Evolutionary conservation across 345 rosid genomes (phyloP), one percentile per base, ranked within the genome.

Genomic region (Syzygium grande): DNA sequence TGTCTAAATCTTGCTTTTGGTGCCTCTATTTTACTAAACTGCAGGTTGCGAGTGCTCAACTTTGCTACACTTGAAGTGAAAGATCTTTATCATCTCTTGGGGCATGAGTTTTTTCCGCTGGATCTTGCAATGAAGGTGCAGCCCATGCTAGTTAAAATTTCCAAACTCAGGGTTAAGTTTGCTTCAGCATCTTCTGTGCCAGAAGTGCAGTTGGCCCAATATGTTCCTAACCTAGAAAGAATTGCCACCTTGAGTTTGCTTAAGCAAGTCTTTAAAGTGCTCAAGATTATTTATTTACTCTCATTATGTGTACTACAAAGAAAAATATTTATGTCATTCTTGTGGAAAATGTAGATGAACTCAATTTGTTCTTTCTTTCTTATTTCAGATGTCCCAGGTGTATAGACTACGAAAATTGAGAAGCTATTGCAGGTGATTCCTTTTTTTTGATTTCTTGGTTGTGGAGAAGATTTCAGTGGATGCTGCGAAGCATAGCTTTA

Each of bases 31-130:
- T 86, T 58, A n/a, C 17, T 9, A 22, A 49, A 30, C 27, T 77
- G 43, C 54, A 98, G 99, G 98, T 95, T 27, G 91, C 96, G 51
- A 97, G 99, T 97, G 29, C 88, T 97, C 89, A 95, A 96, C 90
- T 98, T 98, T 94, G 99, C 94, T 7, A 94, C 94, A 25, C 99
- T 94, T 91, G 99, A 98, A 91, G 99, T 96, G 51, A 98, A 98
- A 89, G 99, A 98, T 90, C 96, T 98, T 59, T 97, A 94, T 91
- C 93, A 95, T 93, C 92, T 97, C 87, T 88, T 98, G 87, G 99
- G 97, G 93, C 95, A 96, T 85, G 99, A 97, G 79, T 96, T 95
- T 91, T 93, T 94, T 55, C 98, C 98, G 17, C 90, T 97, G 49
- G 99, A 97, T 92, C 96, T 96, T 87, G 96, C 97, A 15, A 91